Conservation (phyloP, 768 basidiomycete genomes). For the Myochromella boudieri region DNA sequence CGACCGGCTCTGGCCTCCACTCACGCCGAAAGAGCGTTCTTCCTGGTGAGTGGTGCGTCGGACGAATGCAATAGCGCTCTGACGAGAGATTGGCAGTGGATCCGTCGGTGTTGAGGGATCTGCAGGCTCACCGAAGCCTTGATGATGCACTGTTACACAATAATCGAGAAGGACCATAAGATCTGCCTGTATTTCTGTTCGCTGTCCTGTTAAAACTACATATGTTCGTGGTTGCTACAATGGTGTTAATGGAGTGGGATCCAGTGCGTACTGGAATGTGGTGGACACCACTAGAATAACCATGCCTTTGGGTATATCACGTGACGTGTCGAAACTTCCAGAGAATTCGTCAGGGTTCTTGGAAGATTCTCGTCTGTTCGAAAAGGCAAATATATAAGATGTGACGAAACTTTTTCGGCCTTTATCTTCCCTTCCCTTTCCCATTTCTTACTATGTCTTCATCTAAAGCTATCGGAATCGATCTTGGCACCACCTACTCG, state of each 20-base stretch:
- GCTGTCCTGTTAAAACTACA: too few species aligned
- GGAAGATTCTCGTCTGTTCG: conserved; percentile 34
- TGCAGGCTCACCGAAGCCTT: conserved; percentile 84
- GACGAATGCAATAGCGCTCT: neutral
- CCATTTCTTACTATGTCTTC: conserved; percentile 41
- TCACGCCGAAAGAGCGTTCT: conserved; percentile 93
- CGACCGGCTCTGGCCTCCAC: conserved; percentile 67
- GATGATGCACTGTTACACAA: conserved; percentile 46
- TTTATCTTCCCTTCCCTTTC: conserved; percentile 14
- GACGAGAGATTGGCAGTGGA: conserved; percentile 54
- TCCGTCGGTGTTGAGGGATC: conserved; percentile 82
- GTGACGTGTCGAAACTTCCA: conserved; percentile 42
- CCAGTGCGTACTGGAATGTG: neutral
- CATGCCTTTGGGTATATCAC: conserved; percentile 26
- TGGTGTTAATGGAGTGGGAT: too few species aligned
- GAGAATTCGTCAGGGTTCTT: conserved; percentile 42
- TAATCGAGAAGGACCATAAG: conserved; percentile 20
- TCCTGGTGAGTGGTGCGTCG: conserved; percentile 56
- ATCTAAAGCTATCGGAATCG: conserved; percentile 86
- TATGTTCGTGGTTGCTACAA: too few species aligned
- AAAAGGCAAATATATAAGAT: conserved; percentile 37
- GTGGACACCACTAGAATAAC: neutral
- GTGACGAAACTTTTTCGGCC: conserved; percentile 12
- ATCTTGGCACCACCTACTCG: conserved; percentile 94
- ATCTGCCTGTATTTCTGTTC: neutral